These are phyloP conservation scores for Lithospermum erythrorhizon DNA, from an alignment of 257 asterid species.

Conservation along the genomic window DNA sequence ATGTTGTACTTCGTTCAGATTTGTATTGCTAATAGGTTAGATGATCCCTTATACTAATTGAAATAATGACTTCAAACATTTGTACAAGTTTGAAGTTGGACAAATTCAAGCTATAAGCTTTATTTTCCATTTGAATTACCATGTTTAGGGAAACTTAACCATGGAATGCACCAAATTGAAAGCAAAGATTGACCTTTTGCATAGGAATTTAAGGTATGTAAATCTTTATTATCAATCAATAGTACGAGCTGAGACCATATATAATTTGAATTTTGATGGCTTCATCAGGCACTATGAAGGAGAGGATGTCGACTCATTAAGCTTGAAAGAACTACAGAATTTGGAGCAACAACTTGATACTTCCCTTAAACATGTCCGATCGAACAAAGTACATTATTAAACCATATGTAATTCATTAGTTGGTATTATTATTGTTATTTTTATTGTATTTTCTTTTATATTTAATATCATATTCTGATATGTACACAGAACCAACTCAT, in stretches of 20 bases:
- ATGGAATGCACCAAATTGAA: conserved; percentile 47
- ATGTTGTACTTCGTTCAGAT: no score
- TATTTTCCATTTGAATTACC: no score
- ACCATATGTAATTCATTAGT: no score
- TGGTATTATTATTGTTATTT: no score
- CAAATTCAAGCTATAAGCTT: no score
- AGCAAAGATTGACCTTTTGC: conserved; percentile 49
- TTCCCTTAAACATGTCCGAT: conserved; percentile 42
- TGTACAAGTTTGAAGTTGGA: no score
- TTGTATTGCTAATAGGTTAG: no score
- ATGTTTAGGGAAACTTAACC: conserved; percentile 54
- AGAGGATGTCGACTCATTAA: conserved; percentile 45
- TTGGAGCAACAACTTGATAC: conserved; percentile 48
- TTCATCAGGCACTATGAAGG: conserved; percentile 47
- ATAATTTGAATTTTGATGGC: neutral
- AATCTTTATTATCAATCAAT: neutral
- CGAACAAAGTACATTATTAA: conserved; percentile 39
- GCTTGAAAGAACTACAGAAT: conserved; percentile 50
- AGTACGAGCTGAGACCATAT: neutral
- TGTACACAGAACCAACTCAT: no score
- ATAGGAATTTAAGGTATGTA: conserved; percentile 37
- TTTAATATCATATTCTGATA: no score
- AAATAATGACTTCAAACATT: no score
- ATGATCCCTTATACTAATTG: no score
- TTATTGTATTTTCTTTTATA: no score